Base-by-base conservation (phyloP, 192 early-diverging fungal genomes). In the Obelidium mucronatum region DNA sequence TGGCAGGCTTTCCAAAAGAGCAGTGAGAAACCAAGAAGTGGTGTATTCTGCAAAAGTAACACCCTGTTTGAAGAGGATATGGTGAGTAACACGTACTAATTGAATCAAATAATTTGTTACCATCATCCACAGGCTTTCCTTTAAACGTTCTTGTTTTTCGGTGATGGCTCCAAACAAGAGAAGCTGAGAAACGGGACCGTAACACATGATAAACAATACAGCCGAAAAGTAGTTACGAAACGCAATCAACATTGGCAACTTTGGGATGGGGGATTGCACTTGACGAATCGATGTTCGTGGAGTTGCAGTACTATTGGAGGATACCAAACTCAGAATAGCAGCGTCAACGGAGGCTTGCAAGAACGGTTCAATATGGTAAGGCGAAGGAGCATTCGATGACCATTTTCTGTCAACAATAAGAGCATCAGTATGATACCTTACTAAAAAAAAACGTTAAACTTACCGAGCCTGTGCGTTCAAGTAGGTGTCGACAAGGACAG, bases 11-110 rank as follows among this genome's bases (percentile, higher is more conserved):
- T 70, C 11, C 6, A 70, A 53, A 30, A 37, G 22, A 42, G 54
- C 55, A 2, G 75, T 71, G 1, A 76, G 6, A 24, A 73, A 40
- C 75, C 75, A 76, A 52, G 62, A 67, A 5, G 37, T 1, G 5
- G 66, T 69, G 28, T 76, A 76, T 28, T 60, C 58, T 15, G 33
- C 3, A 28, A 31, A 31, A 15, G 58, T 60, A 28, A 60, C 26
- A 24, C 58, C 58, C 58, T 60, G 2, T 15, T 60, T 15, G 5
- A 24, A 60, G 26, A 5, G 26, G 2, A 60, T 2, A 60, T 24
- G 15, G 33, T 31, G 19, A 31, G 24, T 26, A n/a, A n/a, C n/a
- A n/a, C n/a, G n/a, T n/a, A n/a, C n/a, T 33, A 60, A 31, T 24
- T 15, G 15, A 31, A 24, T 24, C 5, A 15, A 15, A 24, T 3